Base-by-base conservation (phyloP, 2,329 filamentous ascomycete species). In the Arthrobotrys conoides region DNA sequence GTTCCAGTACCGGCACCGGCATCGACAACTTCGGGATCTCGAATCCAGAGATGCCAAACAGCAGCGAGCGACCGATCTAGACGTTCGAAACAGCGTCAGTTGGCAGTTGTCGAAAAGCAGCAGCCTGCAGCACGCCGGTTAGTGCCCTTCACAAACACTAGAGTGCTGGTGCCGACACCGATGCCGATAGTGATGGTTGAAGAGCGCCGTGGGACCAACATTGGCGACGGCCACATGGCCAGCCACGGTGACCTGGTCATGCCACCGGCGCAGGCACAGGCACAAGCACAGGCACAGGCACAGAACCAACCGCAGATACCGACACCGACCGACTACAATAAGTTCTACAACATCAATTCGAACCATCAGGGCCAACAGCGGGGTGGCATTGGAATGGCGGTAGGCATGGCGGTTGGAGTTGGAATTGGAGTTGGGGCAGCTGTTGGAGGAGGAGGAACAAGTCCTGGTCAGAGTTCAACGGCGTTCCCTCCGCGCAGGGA, bases 401-500 rank as follows among this genome's bases (percentile, higher is more conserved):
- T 51, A 22, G 44, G 22, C 10, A 57, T 41, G 24, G 27, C 70
- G 5, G 44, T 36, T 18, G 53, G 67, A 44, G 53, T 22, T 24
- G 53, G 53, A 16, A 24, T 51, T 16, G 53, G 67, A 53, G 53
- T 55, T 9, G 12, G 36, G 36, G 12, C 36, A 41, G 38, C 12
- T 16, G 38, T 41, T 14, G 38, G 12, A 41, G 36, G 4, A 38
- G 12, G 4, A 9, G 36, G 36, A 38, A 14, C 12, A 14, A 8
- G 36, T 2, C 4, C 36, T 5, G 36, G 36, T 5, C 36, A 38
- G 36, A 2, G n/a, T n/a, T n/a, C n/a, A 38, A 8, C 36, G 2
- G 65, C 63, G 46, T 78, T 78, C 46, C 75, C 75, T 27, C 75
- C 75, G 48, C 75, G 75, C 68, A 63, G 68, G 75, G 75, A 78